Evolutionary conservation across 805 yeast species (phyloP).

Genomic region (Candida peoriensis): DNA sequence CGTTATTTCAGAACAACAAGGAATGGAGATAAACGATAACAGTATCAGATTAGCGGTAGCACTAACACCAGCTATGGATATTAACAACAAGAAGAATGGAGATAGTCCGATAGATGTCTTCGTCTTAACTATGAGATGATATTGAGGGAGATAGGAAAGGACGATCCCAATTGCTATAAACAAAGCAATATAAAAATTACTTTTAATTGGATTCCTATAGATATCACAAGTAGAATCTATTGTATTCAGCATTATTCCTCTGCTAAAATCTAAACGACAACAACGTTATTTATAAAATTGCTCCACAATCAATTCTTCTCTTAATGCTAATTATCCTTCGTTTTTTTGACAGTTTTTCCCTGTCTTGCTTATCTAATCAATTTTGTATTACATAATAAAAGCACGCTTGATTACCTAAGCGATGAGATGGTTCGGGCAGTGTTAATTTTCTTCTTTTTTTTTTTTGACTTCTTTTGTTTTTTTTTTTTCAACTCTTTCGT

Average conservation of each 20-base stretch:
- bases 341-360: too few species aligned
- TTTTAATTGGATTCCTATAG: conserved; percentile 38
- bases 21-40: conserved; percentile 53
- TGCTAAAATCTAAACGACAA: not conserved
- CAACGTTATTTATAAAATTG: too few species aligned
- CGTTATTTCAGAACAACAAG: conserved; percentile 50
- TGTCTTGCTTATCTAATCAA: too few species aligned
- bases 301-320: too few species aligned
- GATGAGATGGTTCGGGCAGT: too few species aligned
- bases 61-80: conserved; percentile 63
- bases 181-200: conserved; percentile 45
- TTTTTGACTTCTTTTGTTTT: too few species aligned
- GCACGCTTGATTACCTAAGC: too few species aligned
- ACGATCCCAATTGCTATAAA: conserved; percentile 62
- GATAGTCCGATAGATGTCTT: conserved; percentile 74
- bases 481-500: too few species aligned
- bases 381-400: too few species aligned
- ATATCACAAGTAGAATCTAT: conserved; percentile 12
- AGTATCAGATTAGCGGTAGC: conserved; percentile 63
- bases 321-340: too few species aligned
- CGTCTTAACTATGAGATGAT: conserved; percentile 49
- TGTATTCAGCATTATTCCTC: not conserved
- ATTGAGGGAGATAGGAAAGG: conserved; percentile 73
- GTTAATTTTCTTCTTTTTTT: too few species aligned
- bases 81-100: conserved; percentile 64